Base-by-base conservation (phyloP, 352 stramenopile genomes). In the Phytopythium cucurbitacearum region DNA sequence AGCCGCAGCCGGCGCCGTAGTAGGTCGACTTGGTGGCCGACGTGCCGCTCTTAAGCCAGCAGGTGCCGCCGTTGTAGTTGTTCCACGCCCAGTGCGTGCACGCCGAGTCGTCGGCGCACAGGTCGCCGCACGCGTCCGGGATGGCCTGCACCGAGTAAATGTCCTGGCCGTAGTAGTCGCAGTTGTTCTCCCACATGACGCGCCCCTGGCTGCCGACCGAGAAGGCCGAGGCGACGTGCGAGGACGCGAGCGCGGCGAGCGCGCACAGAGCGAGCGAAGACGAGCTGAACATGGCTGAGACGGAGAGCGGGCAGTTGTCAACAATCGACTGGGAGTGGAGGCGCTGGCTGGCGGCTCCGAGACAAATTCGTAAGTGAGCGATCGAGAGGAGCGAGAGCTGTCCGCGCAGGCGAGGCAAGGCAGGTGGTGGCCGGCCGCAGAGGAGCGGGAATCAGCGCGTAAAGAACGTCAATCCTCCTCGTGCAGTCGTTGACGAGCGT, bases 41-140 rank as follows among this genome's bases (percentile, higher is more conserved):
- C 5, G 41, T 41, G 33, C 21, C 56, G 34, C 33, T 65, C 51
- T 73, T 73, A 40, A 69, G 38, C 60, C 57, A 70, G 53, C 65
- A 73, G 12, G 54, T 67, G 40, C 65, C 65, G 10, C 54, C 53
- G 48, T 62, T 69, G 60, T 67, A 72, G 51, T 47, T 52, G 53
- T 42, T 63, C 64, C 64, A 72, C 3, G 39, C 41, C 63, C 59
- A 71, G 43, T 71, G 63, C 16, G 51, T 67, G 55, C 63, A 71
- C 16, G 21, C 48, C 21, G 48, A 44, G 40, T 71, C 51, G 15
- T 44, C 52, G 34, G 53, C 62, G 16, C 62, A 69, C 41, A 64
- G 12, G 33, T 67, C 55, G 12, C 63, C 63, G 28, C 59, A 71
- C 2, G 65, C 60, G n/a, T 67, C 55, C n/a, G 62, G 43, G 41